Evolutionary conservation across 139 green algal genomes (phyloP).

Genomic region (Haematococcus lacustris): DNA sequence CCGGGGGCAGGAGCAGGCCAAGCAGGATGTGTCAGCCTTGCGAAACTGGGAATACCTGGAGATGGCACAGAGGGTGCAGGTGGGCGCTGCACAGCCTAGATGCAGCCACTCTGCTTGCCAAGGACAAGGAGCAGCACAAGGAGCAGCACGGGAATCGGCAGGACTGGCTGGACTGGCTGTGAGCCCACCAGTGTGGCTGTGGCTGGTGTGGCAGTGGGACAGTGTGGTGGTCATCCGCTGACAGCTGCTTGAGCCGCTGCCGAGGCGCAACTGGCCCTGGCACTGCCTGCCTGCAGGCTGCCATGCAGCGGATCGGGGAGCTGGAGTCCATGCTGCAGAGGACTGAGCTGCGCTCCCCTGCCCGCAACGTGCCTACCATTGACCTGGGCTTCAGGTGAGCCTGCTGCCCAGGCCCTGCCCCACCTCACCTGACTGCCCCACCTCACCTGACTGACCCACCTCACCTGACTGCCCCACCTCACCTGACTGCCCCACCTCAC

Average conservation of each 20-base stretch:
- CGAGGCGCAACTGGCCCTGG: neutral
- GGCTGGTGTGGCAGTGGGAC: neutral
- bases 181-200: too few species aligned
- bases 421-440: too few species aligned
- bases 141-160: too few species aligned
- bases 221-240: neutral
- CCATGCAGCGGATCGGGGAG: slow-evolving; percentile 50
- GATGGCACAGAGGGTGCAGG: slow-evolving; percentile 43
- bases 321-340: slow-evolving; percentile 36
- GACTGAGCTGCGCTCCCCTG: neutral
- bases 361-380: neutral
- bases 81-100: too few species aligned
- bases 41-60: slow-evolving; percentile 42
- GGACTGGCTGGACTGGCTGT: too few species aligned
- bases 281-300: slow-evolving; percentile 7
- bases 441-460: too few species aligned
- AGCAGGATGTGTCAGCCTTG: slow-evolving; percentile 28
- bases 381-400: neutral
- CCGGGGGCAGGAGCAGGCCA: slow-evolving; percentile 34
- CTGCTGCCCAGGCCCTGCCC: too few species aligned
- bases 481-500: too few species aligned
- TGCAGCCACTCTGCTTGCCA: too few species aligned
- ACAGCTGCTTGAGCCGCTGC: neutral
- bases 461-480: too few species aligned
- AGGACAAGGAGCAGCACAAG: too few species aligned